A percentile compares a stretch with the other conserved stretches of the same genome.
These are phyloP conservation scores for Colletotrichum sidae DNA, from an alignment of 2,329 filamentous ascomycete species.

Conservation along the genomic window DNA sequence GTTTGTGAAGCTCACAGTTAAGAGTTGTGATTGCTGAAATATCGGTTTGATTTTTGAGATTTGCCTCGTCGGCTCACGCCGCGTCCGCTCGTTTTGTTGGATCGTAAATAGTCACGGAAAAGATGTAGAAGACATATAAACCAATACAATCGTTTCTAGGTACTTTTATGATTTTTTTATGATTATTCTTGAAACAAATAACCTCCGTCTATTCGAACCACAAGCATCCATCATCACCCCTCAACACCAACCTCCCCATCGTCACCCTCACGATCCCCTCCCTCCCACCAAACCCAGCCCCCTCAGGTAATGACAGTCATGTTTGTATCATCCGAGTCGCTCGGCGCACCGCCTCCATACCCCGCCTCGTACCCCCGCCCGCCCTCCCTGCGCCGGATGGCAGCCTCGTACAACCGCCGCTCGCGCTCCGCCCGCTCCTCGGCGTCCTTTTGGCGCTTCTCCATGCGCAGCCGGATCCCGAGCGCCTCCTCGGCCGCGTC, in stretches of 20 bases:
- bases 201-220: constrained; percentile 9
- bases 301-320: constrained; percentile 27
- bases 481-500: constrained; percentile 37
- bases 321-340: constrained; percentile 15
- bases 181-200: neutral
- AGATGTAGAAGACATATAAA: neutral
- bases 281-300: neutral
- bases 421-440: constrained; percentile 23
- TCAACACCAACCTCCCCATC: too few species aligned
- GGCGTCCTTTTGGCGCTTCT: constrained; percentile 25
- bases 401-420: constrained; percentile 16
- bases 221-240: neutral
- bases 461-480: constrained; percentile 29
- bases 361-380: neutral
- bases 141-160: neutral
- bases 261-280: neutral
- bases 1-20: neutral
- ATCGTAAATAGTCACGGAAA: neutral
- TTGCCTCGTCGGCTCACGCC: neutral
- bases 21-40: too few species aligned
- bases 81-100: neutral
- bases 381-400: neutral
- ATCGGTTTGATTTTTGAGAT: neutral
- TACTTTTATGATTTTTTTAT: neutral
- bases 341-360: constrained; percentile 7